Evolutionary conservation across 169 alveolate genomes (phyloP).

Genomic region (Eimeria sp.): DNA sequence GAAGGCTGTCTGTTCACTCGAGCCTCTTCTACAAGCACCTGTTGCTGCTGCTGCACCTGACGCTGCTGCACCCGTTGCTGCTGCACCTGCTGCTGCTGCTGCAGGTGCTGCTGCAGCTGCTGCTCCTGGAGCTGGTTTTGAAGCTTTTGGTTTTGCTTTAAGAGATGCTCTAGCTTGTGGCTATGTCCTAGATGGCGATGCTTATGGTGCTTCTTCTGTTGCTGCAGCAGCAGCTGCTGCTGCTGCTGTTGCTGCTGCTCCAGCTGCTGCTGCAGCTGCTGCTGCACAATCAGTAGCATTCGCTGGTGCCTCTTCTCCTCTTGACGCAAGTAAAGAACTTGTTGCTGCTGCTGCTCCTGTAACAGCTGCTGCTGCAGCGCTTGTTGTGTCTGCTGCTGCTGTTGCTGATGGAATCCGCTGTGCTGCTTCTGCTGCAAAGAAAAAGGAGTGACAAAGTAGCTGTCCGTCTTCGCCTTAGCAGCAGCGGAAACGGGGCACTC

Average conservation of each 20-base stretch:
- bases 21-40: neutral
- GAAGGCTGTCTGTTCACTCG: neutral
- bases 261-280: conserved; percentile 24
- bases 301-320: neutral
- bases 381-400: conserved; percentile 14
- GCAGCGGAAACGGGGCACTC: neutral
- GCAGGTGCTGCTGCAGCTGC: too few relatives aligned
- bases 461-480: neutral
- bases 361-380: neutral
- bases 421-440: conserved; percentile 30
- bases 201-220: neutral
- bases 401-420: neutral
- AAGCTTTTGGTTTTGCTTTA: conserved; percentile 1
- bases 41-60: neutral
- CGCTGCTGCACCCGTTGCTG: neutral
- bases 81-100: neutral
- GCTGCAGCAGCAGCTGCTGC: conserved; percentile 8
- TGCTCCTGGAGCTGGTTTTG: neutral
- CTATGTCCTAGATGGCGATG: neutral
- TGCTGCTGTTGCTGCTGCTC: neutral
- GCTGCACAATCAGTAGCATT: neutral
- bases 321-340: neutral
- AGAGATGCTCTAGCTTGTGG: conserved; percentile 8
- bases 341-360: conserved; percentile 19
- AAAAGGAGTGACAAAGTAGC: neutral